Base-by-base conservation (phyloP, 176 grass and related monocot species). In the Lolium perenne region DNA sequence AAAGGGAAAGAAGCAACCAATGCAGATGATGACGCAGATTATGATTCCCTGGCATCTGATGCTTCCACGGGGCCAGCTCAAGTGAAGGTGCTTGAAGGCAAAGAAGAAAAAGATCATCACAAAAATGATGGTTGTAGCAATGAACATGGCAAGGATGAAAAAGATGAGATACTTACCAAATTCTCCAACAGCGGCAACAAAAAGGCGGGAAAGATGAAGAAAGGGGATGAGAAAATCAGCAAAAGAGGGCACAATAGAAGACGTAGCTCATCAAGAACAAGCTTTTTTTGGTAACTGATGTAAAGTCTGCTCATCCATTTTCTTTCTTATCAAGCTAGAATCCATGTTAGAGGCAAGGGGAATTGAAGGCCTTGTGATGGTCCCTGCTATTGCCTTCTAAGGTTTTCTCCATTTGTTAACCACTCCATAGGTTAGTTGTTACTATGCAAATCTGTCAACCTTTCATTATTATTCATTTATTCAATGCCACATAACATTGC, bases 11-110 rank as follows among this genome's bases (percentile, higher is more conserved):
- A 77, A 67, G 32, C 29, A 20, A 45, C 74, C 17, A 29, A 69
- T 45, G 17, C 20, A 1, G 58, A 86, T 73, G 86, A 88, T 53
- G 76, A 58, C 78, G 87, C 73, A 38, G 91, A 84, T 75, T 87
- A 97, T 62, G 94, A 97, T 62, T 97, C 94, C 10, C 71, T 97
- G 86, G 90, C 94, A 78, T 97, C 94, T 35, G 94, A 97, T 97
- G 94, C 92, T 62, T 97, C 94, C 69, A 94, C 94, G n/a, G 94
- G 92, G 74, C 82, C 90, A 88, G 51, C 88, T 83, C 73, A 90
- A 67, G 74, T 79, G 56, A 90, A 88, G 82, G 17, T 70, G 55
- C 61, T 22, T 83, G 69, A 79, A 85, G 82, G 78, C 10, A 88
- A 87, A 79, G 73, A 90, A 80, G 69, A 80, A 55, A 85, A 82